phyloP scores from a whole-genome alignment of 2,329 filamentous ascomycete genomes.

The Trichoderma harzianum region DNA sequence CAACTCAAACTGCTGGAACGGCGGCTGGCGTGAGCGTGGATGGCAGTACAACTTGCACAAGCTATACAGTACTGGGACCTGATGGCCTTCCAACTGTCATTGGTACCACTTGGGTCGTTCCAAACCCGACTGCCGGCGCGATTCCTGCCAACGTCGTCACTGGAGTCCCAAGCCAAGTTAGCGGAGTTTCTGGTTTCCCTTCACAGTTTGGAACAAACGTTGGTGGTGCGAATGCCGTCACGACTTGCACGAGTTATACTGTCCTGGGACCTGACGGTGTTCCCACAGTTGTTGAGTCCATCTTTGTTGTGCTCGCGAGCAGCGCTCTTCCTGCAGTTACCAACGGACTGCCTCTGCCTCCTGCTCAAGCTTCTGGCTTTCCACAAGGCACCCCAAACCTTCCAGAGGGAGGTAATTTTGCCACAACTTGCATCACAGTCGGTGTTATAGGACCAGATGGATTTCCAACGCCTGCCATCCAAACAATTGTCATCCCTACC shows the following conservation, averaged over 20 bases:
- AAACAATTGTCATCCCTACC: slow-evolving; percentile 27
- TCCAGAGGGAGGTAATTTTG: slow-evolving; percentile 19
- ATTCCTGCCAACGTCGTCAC: slow-evolving; percentile 12
- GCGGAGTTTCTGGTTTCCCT: slow-evolving; percentile 16
- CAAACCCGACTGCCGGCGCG: slow-evolving; percentile 23
- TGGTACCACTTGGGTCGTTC: slow-evolving; percentile 31
- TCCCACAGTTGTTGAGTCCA: slow-evolving; percentile 32
- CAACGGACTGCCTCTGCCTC: slow-evolving; percentile 20
- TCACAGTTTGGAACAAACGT: slow-evolving; percentile 11
- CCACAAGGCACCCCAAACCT: slow-evolving; percentile 22
- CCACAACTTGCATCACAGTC: slow-evolving; percentile 32
- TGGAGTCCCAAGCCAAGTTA: not conserved
- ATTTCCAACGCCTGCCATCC: slow-evolving; percentile 29
- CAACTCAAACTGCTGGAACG: not conserved
- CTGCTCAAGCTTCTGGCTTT: slow-evolving; percentile 20
- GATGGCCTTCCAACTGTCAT: slow-evolving; percentile 30
- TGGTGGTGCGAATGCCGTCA: slow-evolving; percentile 21
- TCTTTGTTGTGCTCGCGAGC: slow-evolving; percentile 28
- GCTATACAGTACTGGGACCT: slow-evolving; percentile 28
- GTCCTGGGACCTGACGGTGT: slow-evolving; percentile 28
- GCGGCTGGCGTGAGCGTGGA: slow-evolving; percentile 20
- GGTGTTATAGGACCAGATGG: slow-evolving; percentile 33
- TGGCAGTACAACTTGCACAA: slow-evolving; percentile 27
- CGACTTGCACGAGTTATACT: slow-evolving; percentile 30
- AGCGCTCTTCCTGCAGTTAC: slow-evolving; percentile 22